These are phyloP conservation scores for Oleoguttula mirabilis DNA, from an alignment of 495 filamentous ascomycete genomes.

Conservation along the genomic window DNA sequence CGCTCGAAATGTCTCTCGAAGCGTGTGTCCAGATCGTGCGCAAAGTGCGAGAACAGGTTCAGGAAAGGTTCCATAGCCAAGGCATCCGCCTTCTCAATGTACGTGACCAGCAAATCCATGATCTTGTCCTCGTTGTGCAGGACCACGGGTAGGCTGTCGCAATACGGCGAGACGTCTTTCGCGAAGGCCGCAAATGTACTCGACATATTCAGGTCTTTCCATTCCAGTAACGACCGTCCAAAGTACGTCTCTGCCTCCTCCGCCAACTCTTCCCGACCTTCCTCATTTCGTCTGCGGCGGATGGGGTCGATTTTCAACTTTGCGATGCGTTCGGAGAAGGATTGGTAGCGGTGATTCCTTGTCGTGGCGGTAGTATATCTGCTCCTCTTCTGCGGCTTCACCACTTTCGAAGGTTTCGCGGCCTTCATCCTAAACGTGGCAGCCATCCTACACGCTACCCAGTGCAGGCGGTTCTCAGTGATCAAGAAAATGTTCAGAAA, in stretches of 20 bases:
- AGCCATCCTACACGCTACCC: slow-evolving; percentile 23
- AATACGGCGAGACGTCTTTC: slow-evolving; percentile 58
- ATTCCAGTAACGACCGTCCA: slow-evolving; percentile 66
- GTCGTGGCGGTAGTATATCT: slow-evolving; percentile 53
- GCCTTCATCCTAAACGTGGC: slow-evolving; percentile 49
- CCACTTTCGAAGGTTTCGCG: slow-evolving; percentile 48
- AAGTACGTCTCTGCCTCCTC: slow-evolving; percentile 67
- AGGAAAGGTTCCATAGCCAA: slow-evolving; percentile 75
- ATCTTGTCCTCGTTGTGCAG: slow-evolving; percentile 77
- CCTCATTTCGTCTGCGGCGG: slow-evolving; percentile 68
- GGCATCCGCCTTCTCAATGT: slow-evolving; percentile 63
- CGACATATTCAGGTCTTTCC: slow-evolving; percentile 82
- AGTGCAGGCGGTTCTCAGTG: too few relatives aligned
- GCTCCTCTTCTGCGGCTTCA: slow-evolving; percentile 33
- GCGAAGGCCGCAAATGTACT: slow-evolving; percentile 63
- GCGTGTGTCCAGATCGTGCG: slow-evolving; percentile 73
- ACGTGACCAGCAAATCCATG: slow-evolving; percentile 60
- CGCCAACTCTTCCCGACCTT: slow-evolving; percentile 53
- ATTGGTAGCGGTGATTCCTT: slow-evolving; percentile 78
- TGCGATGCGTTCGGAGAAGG: slow-evolving; percentile 82
- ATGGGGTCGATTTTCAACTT: slow-evolving; percentile 91
- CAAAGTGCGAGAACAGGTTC: slow-evolving; percentile 74
- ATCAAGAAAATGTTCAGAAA: neutral
- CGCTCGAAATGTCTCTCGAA: slow-evolving; percentile 80
- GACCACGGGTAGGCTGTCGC: slow-evolving; percentile 82